Evolutionary conservation across 106 monocot genomes (phyloP), one percentile per base, ranked within the genome.

Genomic region (Allium cepa): DNA sequence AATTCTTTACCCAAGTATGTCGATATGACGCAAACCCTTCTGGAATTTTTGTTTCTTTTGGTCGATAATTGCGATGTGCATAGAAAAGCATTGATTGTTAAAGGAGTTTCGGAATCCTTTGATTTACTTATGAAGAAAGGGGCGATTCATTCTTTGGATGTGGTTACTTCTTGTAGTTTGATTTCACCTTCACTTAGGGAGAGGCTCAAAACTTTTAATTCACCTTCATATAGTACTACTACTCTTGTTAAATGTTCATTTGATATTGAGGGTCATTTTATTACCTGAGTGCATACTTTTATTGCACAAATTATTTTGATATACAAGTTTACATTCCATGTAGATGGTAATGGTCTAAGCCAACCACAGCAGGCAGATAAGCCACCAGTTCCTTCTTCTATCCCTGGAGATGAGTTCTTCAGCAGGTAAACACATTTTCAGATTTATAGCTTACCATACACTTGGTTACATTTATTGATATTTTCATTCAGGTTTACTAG

Each of bases 1-100:
- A 73, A 89, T 68, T 93, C 93, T 10, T 46, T 90, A 16, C 78
- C 78, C 86, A 66, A 87, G 57, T 93, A 93, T 81, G 71, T 76
- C 17, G 83, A 87, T 9, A 73, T 99, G 48, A 85, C 92, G 9
- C 73, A 74, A 55, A 75, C 57, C 11, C 69, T 99, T 70, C 57
- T 99, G 65, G 99, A 99, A 71, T 87, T 99, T 62, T 79, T 99
- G 82, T 83, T 99, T 61, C 72, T 92, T 8, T 67, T 99, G 73
- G 78, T 90, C 18, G 89, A 89, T 56, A 84, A 92, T 56, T 99
- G 90, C 81, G 97, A 92, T 69, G 77, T 75, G 11, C 56, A 60
- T 49, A 71, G 88, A 63, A 92, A 75, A 62, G 80, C 78, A 28
- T 5, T 77, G 67, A 77, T 97, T 62, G 63, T 49, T 62, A 72